Evolutionary conservation across 169 alveolate species (phyloP).

Genomic region (Plasmodium chabaudi): DNA sequence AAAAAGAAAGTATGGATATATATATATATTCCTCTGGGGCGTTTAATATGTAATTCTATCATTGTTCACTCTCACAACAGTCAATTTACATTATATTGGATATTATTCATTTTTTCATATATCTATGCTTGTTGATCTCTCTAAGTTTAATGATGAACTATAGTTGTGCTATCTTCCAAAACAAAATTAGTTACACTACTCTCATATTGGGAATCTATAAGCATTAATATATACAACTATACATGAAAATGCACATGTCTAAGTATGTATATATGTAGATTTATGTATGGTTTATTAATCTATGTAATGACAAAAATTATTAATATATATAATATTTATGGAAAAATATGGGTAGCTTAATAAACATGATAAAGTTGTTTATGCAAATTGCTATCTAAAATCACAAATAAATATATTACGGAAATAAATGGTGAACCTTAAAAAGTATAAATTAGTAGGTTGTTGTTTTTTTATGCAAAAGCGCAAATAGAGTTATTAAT

Average conservation of each 20-base stretch:
- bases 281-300: constrained; percentile 1
- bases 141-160: no score
- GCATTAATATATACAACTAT: not conserved
- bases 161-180: no score
- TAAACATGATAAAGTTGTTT: constrained; percentile 20
- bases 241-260: not conserved
- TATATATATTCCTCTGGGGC: not conserved
- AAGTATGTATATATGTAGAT: not conserved
- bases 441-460: constrained; percentile 6
- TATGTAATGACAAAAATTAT: not conserved
- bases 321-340: constrained; percentile 12
- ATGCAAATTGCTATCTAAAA: constrained; percentile 10
- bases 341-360: not conserved
- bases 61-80: not conserved
- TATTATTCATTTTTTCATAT: no score
- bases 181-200: no score
- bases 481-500: constrained; percentile 34
- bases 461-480: constrained; percentile 24
- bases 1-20: not conserved
- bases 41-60: not conserved
- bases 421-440: constrained; percentile 12
- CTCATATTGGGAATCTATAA: no score
- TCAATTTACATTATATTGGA: not conserved
- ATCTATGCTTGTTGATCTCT: no score
- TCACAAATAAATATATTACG: constrained; percentile 10